A percentile compares a stretch with the other conserved stretches of the same genome.
Conservation (phyloP, 768 basidiomycete species). For the Dictyophora rubrovolvata region DNA sequence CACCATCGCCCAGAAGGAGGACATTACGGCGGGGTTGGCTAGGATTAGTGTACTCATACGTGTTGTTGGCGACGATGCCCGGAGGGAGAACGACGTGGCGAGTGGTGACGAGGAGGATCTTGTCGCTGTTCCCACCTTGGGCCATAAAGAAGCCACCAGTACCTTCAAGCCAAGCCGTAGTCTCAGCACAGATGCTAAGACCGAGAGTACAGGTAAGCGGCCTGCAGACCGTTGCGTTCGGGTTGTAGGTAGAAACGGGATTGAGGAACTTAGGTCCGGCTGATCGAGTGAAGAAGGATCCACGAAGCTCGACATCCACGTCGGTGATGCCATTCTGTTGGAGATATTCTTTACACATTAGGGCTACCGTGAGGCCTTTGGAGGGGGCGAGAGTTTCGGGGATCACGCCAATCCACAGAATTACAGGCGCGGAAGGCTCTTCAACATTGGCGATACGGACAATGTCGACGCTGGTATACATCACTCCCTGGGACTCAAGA, state of each 20-base stretch:
- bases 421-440: conserved; percentile 14
- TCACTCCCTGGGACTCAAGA: conserved; percentile 12
- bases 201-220: conserved; percentile 27
- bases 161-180: conserved; percentile 22
- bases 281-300: conserved; percentile 12
- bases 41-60: conserved; percentile 6
- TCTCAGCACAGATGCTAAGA: conserved; percentile 23
- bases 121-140: conserved; percentile 23
- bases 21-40: conserved; percentile 12
- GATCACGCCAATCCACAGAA: conserved; percentile 27
- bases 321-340: conserved; percentile 18
- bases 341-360: conserved; percentile 18
- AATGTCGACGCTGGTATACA: conserved; percentile 14
- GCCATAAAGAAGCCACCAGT: conserved; percentile 29
- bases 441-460: conserved; percentile 14
- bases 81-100: conserved; percentile 25
- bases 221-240: conserved; percentile 11
- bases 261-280: not conserved
- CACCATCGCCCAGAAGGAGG: conserved; percentile 3
- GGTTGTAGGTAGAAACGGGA: not conserved
- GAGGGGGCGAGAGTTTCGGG: conserved; percentile 21
- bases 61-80: conserved; percentile 13
- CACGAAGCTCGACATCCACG: conserved; percentile 25
- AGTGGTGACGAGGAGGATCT: conserved; percentile 20
- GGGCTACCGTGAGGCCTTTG: conserved; percentile 20